Evolutionary conservation across 129 eudicot genomes (phyloP).

Genomic region (Centrapalus pauciflorus): DNA sequence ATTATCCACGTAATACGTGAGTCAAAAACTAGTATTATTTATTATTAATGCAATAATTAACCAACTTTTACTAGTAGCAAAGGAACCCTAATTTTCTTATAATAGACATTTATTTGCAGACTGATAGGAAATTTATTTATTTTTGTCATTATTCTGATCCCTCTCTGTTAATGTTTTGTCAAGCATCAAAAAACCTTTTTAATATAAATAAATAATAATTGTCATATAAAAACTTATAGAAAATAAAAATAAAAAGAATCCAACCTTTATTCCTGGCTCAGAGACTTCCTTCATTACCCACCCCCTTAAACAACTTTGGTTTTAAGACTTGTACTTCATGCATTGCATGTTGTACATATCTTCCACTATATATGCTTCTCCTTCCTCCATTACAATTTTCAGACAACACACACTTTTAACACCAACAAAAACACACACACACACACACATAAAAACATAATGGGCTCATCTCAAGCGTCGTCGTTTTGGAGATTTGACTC

Average conservation of each 20-base stretch:
- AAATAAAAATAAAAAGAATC: neutral
- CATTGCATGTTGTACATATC: slow-evolving; percentile 13
- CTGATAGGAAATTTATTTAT: no score
- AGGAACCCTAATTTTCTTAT: no score
- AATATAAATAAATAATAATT: neutral
- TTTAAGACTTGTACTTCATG: neutral
- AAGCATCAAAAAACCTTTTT: slow-evolving; percentile 9
- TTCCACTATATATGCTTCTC: slow-evolving; percentile 18
- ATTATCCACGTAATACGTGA: no score
- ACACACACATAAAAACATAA: neutral
- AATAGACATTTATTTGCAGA: no score
- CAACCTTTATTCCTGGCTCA: slow-evolving; percentile 19
- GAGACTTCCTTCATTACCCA: slow-evolving; percentile 24
- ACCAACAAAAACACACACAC: slow-evolving; percentile 8
- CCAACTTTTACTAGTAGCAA: no score
- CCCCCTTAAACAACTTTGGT: slow-evolving; percentile 23
- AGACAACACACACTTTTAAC: slow-evolving; percentile 23
- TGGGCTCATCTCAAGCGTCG: slow-evolving; percentile 21
- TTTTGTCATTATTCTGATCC: neutral
- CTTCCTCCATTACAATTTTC: slow-evolving; percentile 1
- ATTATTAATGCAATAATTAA: no score
- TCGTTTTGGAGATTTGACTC: slow-evolving; percentile 47
- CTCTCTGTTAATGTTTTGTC: neutral
- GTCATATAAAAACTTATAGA: neutral
- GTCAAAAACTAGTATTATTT: no score